Base-by-base conservation (phyloP, 2,329 filamentous ascomycete genomes). In the Grosmannia serpens region DNA sequence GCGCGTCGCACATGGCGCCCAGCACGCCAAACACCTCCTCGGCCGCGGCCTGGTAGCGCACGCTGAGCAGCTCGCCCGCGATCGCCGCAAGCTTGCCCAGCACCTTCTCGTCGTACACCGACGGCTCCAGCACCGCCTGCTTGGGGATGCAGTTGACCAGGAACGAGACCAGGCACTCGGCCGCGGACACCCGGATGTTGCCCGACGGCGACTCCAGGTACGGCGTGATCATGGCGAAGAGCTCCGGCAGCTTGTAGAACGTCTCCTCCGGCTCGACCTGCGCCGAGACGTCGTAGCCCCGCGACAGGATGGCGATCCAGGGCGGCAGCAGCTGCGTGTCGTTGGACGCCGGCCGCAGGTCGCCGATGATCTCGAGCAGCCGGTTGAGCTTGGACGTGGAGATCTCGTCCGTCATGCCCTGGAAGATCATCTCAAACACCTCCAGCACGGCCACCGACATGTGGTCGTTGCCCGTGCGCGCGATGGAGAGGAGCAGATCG, bases 361-460 rank as follows among this genome's bases (percentile, higher is more conserved):
- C 91, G 15, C 87, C 86, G 64, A 99, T 96, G 56, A 94, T 91
- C 63, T 96, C 91, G 66, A 97, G 81, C 15, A 99, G 80, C 59
- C 89, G 83, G 3, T 91, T 91, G 15, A 99, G 79, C 73, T 97
- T 99, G 1, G 89, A 83, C 3, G 91, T 95, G 0, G 91, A 89
- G 54, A 91, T 80, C 64, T 95, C 90, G 64, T 91, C 87, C n/a
- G 78, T 83, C 87, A 99, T 91, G 9, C 91, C 88, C 65, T 88
- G 87, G 64, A 99, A 97, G 51, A 97, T 95, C 70, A 95, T 87
- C 71, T 99, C 94, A 67, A 99, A 99, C 4, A 97, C 92, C 64
- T 96, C 92, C 66, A 99, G 96, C 0, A 91, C 88, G 13, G 89
- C 87, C 86, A 97, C 95, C 35, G 91, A 95, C 77, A 99, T 86